Percentiles rank a stretch among this genome's conserved stretches.
phyloP scores from a whole-genome alignment of 257 asterid genomes.

The Ballota nigra region DNA sequence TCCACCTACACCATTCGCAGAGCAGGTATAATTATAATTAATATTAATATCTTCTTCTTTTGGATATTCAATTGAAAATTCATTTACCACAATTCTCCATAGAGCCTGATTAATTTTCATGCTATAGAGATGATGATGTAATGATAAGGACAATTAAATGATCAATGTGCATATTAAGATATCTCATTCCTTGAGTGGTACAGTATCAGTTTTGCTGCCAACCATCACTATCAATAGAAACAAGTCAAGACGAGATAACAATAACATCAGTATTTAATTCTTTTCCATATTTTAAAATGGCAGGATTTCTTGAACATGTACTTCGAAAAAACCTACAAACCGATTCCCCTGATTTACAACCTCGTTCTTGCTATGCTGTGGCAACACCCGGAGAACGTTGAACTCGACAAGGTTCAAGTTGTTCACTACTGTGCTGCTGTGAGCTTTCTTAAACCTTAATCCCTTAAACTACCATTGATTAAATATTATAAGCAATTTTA shows the following conservation, averaged over 20 bases:
- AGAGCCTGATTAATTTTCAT: neutral
- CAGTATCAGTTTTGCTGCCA: neutral
- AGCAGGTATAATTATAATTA: slow-evolving; percentile 35
- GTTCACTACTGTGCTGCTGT: slow-evolving; percentile 69
- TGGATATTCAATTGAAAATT: neutral
- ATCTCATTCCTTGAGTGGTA: neutral
- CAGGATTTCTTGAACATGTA: slow-evolving; percentile 72
- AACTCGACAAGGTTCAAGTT: slow-evolving; percentile 47
- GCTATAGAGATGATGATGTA: too few relatives aligned
- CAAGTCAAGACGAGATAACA: neutral
- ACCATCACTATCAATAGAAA: slow-evolving; percentile 11
- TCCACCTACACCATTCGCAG: slow-evolving; percentile 59
- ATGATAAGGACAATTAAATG: neutral
- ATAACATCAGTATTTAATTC: neutral
- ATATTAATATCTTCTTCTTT: neutral
- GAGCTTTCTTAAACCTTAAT: slow-evolving; percentile 3
- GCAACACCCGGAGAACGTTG: slow-evolving; percentile 61
- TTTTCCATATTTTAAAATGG: neutral
- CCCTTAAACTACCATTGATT: neutral
- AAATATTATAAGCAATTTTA: too few relatives aligned
- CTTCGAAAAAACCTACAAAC: slow-evolving; percentile 46
- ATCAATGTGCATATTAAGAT: neutral
- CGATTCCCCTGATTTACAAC: slow-evolving; percentile 51
- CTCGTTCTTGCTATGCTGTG: slow-evolving; percentile 62
- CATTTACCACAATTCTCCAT: too few relatives aligned